Percentiles rank a stretch among this genome's conserved stretches.
Conservation (phyloP, 805 yeast genomes). For the Ogataea allantospora region DNA sequence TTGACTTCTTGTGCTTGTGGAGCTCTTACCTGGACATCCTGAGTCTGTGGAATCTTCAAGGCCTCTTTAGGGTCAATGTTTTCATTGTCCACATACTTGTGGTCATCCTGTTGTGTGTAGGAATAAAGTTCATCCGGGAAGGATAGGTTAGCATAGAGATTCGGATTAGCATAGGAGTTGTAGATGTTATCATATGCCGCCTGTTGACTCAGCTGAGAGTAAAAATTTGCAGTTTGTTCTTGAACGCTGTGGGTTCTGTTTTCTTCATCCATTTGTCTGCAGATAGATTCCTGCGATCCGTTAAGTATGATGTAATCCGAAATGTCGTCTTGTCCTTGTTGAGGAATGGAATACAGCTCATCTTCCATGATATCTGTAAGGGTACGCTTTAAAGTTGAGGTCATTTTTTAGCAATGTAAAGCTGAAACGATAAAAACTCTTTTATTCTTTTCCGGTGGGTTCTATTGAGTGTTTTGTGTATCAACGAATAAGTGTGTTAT, state of each 20-base stretch:
- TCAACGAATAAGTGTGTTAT: constrained; percentile 1
- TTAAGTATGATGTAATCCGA: constrained; percentile 26
- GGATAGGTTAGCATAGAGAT: constrained; percentile 24
- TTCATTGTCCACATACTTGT: constrained; percentile 4
- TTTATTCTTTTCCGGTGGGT: constrained; percentile 5
- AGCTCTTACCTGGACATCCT: no score
- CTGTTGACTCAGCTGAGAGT: constrained; percentile 5
- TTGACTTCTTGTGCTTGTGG: constrained; percentile 4
- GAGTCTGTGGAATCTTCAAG: constrained; percentile 5
- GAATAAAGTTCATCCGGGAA: constrained; percentile 28
- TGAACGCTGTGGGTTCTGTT: constrained; percentile 7
- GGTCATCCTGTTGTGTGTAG: constrained; percentile 10
- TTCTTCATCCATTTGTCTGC: constrained; percentile 16
- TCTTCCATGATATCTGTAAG: constrained; percentile 35
- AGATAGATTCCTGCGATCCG: constrained; percentile 29
- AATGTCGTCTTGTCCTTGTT: constrained; percentile 23
- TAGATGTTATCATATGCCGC: constrained; percentile 22
- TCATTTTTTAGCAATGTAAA: constrained; percentile 22
- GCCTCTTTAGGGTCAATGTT: constrained; percentile 19
- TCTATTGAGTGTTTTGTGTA: constrained; percentile 10
- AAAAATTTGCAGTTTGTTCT: constrained; percentile 5
- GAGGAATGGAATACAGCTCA: constrained; percentile 27
- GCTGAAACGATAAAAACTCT: constrained; percentile 9
- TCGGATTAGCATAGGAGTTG: constrained; percentile 31
- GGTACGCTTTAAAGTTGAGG: constrained; percentile 31